These are phyloP conservation scores for Zygnema circumcarinatum DNA, from an alignment of 139 green algal genomes.

Conservation along the genomic window DNA sequence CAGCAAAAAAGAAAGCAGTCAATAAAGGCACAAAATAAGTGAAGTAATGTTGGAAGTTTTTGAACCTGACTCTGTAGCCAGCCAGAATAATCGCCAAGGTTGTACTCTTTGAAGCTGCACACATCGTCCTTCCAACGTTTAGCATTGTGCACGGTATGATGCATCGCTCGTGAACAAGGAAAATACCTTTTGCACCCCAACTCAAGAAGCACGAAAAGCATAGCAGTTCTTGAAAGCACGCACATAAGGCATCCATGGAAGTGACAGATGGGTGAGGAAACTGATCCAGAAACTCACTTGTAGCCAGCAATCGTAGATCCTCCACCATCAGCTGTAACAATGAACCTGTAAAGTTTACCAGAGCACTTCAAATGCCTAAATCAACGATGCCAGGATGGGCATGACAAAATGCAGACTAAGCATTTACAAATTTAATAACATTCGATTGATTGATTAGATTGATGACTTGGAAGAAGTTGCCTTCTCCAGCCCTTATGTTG, in stretches of 20 bases:
- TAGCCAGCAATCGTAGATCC: background rate
- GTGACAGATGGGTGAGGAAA: background rate
- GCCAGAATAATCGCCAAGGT: conserved; percentile 22
- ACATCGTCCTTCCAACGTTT: background rate
- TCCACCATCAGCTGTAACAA: background rate
- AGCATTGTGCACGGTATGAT: no score
- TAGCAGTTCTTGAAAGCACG: conserved; percentile 1
- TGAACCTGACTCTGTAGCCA: conserved; percentile 23
- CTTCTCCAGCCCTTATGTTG: no score
- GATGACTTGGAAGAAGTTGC: no score
- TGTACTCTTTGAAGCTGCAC: conserved; percentile 32
- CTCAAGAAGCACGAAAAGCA: background rate
- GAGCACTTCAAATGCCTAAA: no score
- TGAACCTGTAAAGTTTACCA: background rate
- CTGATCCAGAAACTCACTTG: background rate
- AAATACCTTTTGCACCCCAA: background rate
- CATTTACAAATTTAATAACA: background rate
- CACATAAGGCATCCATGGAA: background rate
- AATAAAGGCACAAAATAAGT: no score
- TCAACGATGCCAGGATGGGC: no score
- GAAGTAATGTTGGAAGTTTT: no score
- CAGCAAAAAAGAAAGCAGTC: no score
- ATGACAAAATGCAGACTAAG: no score
- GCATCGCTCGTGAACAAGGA: no score
- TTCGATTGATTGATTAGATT: no score